Evolutionary conservation across 768 basidiomycete genomes (phyloP).

Genomic region (Pulveroboletus ravenelii): DNA sequence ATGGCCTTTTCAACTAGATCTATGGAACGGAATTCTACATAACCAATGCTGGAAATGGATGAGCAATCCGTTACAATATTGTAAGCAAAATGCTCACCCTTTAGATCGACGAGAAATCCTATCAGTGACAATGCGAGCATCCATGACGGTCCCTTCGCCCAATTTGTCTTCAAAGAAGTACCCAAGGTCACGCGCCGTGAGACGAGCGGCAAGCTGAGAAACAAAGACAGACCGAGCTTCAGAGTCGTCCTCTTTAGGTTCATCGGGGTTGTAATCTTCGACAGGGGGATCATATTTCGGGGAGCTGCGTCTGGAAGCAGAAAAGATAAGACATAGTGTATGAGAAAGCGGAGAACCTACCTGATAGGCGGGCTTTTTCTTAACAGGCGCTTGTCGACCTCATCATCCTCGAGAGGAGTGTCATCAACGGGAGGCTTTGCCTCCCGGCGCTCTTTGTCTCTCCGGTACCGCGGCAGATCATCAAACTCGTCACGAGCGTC

Average conservation of each 20-base stretch:
- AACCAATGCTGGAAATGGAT: conserved; percentile 73
- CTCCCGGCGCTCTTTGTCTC: conserved; percentile 40
- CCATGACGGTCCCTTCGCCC: conserved; percentile 90
- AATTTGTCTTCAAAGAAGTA: conserved; percentile 98
- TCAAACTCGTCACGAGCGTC: conserved; percentile 60
- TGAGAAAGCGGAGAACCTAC: conserved; percentile 32
- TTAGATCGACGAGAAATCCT: conserved; percentile 94
- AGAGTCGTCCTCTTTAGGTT: conserved; percentile 91
- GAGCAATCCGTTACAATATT: background rate
- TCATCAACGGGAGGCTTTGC: conserved; percentile 41
- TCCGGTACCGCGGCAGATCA: conserved; percentile 44
- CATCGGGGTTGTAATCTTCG: conserved; percentile 76
- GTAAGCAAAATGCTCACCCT: conserved; percentile 54
- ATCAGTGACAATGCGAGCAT: conserved; percentile 95
- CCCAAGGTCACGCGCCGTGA: conserved; percentile 95
- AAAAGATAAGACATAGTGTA: conserved; percentile 5
- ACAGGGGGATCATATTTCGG: conserved; percentile 65
- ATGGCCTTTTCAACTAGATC: conserved; percentile 91
- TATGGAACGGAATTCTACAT: conserved; percentile 92
- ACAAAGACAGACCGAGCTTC: conserved; percentile 99
- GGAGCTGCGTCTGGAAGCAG: conserved; percentile 53
- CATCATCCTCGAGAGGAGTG: conserved; percentile 31
- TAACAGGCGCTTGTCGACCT: conserved; percentile 33
- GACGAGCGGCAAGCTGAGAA: conserved; percentile 93
- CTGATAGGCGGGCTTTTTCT: conserved; percentile 36